phyloP scores from a whole-genome alignment of 1,284 basidiomycete species.

The Malassezia caprae region DNA sequence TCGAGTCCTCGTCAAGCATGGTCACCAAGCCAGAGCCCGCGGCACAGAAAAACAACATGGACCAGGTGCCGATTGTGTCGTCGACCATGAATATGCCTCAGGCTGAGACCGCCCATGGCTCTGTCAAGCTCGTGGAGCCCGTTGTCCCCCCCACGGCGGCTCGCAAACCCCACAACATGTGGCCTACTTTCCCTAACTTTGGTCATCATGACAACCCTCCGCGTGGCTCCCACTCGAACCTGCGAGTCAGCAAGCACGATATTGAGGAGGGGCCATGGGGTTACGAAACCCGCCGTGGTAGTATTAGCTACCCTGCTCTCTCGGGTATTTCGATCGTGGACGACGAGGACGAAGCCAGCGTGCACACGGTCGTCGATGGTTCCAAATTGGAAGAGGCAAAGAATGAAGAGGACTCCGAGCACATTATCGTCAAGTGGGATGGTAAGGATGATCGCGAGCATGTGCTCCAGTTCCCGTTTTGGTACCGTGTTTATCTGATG shows the following conservation, averaged over 20 bases:
- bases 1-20: not conserved
- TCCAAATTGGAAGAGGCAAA: not conserved
- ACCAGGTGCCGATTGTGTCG: not conserved
- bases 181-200: not conserved
- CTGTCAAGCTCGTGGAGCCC: not conserved
- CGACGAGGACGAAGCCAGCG: not conserved
- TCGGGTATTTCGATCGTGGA: conserved; percentile 1
- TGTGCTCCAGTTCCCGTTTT: conserved; percentile 59
- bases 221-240: not conserved
- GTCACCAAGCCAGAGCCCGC: too few relatives aligned
- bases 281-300: conserved; percentile 4
- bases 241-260: not conserved
- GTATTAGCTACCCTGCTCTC: not conserved
- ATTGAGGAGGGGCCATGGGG: not conserved
- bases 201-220: not conserved
- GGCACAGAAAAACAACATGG: not conserved
- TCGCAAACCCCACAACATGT: not conserved
- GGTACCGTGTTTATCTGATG: conserved; percentile 61
- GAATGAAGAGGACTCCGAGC: conserved; percentile 15
- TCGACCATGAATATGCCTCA: not conserved
- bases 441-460: conserved; percentile 47
- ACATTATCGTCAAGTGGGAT: conserved; percentile 44
- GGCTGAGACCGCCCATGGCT: too few relatives aligned
- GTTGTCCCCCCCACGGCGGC: not conserved
- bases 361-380: not conserved